Percentiles rank a stretch among this genome's conserved stretches.
These are phyloP conservation scores for Psophocarpus tetragonolobus DNA, from an alignment of 306 rosid species.

Conservation along the genomic window DNA sequence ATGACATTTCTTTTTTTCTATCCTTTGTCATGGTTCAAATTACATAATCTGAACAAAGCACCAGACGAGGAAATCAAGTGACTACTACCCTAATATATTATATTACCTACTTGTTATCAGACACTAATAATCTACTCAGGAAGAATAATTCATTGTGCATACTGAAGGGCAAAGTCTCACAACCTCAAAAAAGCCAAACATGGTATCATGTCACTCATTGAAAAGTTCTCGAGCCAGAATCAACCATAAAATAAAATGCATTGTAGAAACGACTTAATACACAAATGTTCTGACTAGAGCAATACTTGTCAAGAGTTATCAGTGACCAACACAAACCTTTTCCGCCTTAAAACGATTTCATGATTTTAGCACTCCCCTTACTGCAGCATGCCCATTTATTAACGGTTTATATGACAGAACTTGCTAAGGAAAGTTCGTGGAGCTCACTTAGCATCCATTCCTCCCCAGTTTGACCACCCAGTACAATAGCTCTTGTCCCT, in stretches of 20 bases:
- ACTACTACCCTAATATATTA: conserved; percentile 58
- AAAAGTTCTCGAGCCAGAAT: conserved; percentile 63
- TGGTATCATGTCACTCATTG: conserved; percentile 52
- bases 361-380: conserved; percentile 39
- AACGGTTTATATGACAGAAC: conserved; percentile 58
- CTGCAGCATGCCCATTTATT: conserved; percentile 41
- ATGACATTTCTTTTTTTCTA: conserved; percentile 37
- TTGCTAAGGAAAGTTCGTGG: conserved; percentile 95
- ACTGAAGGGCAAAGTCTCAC: conserved; percentile 65
- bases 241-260: conserved; percentile 49
- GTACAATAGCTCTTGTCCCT: conserved; percentile 94
- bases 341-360: conserved; percentile 49
- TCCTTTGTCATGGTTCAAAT: conserved; percentile 46
- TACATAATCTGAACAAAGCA: conserved; percentile 63
- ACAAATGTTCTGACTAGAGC: conserved; percentile 51
- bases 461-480: conserved; percentile 99
- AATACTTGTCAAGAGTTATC: conserved; percentile 48
- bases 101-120: conserved; percentile 62
- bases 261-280: conserved; percentile 40
- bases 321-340: conserved; percentile 51
- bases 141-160: conserved; percentile 65
- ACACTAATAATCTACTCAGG: conserved; percentile 66
- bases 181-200: conserved; percentile 69
- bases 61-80: conserved; percentile 52
- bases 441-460: conserved; percentile 98